Base-by-base conservation (phyloP, 169 alveolate species). In the Babesia ovata region DNA sequence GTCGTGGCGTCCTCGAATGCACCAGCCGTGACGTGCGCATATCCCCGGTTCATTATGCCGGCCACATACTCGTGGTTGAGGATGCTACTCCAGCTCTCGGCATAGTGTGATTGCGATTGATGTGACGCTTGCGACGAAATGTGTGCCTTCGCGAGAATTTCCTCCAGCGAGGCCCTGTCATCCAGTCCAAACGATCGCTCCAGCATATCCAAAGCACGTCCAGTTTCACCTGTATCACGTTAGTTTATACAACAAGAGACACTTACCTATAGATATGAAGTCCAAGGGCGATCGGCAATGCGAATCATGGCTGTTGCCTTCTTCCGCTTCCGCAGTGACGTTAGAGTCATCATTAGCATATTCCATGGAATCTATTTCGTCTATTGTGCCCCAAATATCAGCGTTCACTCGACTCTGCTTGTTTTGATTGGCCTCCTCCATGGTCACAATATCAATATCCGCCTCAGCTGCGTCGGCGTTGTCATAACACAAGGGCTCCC, bases 331-430 rank as follows among this genome's bases (percentile, higher is more conserved):
- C 13, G 1, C 54, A 21, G 29, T 53, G 39, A 61, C 24, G 29
- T n/a, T 36, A 17, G 39, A 56, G 3, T 14, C 61, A 7, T 21
- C 24, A 3, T 67, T 42, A 7, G 26, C 26, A 14, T 36, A 11
- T 14, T 58, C 66, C 50, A 26, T 29, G 19, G 66, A 21, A 14
- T n/a, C 57, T 11, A 67, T n/a, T 29, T 67, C 76, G 33, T 67
- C 76, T 0, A 67, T 67, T 12, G 66, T 52, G 10, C 76, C 76
- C 76, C 76, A 67, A 36, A 67, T 29, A 53, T 52, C 66, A 22
- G 53, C 67, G 44, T 67, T 67, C 21, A 63, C 73, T 4, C 3
- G 49, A 33, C 66, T 26, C 7, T 24, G 42, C 11, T 16, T 16
- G n/a, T 45, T 16, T 16, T 45, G n/a, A 45, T 16, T 16, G 21